A percentile compares a stretch with the other conserved stretches of the same genome.
Conservation (phyloP, 1,284 basidiomycete genomes). For the Cutaneotrichosporon mucoides region DNA sequence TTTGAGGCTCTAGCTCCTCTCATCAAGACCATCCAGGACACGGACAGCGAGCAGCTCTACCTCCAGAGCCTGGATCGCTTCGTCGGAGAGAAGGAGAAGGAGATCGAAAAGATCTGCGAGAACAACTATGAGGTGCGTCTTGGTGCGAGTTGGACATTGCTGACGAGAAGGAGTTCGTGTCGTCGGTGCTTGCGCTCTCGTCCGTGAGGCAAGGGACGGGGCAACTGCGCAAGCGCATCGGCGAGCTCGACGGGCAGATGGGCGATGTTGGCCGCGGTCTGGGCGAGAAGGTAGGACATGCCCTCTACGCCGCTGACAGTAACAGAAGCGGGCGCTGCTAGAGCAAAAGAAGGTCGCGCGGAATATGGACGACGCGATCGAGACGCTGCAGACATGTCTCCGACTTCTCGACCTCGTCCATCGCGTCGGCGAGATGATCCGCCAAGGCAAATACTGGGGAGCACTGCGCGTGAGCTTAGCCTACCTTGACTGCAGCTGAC, state of each 20-base stretch:
- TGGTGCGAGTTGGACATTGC: background rate
- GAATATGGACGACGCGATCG: slow-evolving; percentile 94
- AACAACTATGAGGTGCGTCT: slow-evolving; percentile 74
- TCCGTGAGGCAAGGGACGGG: slow-evolving; percentile 74
- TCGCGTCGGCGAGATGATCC: slow-evolving; percentile 86
- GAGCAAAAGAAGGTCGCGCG: slow-evolving; percentile 86
- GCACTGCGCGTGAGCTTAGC: slow-evolving; percentile 76
- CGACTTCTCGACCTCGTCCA: slow-evolving; percentile 92
- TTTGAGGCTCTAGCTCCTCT: slow-evolving; percentile 88
- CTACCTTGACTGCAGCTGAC: slow-evolving; percentile 2
- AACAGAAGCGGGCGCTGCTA: slow-evolving; percentile 70
- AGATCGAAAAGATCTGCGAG: slow-evolving; percentile 93
- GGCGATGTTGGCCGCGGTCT: slow-evolving; percentile 69
- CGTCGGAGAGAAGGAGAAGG: slow-evolving; percentile 86
- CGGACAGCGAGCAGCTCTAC: slow-evolving; percentile 85
- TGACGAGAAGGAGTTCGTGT: slow-evolving; percentile 71
- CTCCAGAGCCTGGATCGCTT: slow-evolving; percentile 79
- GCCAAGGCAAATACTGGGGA: slow-evolving; percentile 91
- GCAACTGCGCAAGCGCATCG: slow-evolving; percentile 54
- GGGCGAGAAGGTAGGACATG: slow-evolving; percentile 63
- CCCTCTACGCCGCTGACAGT: background rate
- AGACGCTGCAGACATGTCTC: slow-evolving; percentile 86
- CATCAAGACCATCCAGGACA: slow-evolving; percentile 87
- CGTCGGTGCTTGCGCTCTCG: slow-evolving; percentile 90
- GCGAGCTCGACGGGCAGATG: slow-evolving; percentile 58